Percentiles rank a stretch among this genome's conserved stretches.
phyloP scores from a whole-genome alignment of 139 green algal genomes.

The Zygnema circumcarinatum region DNA sequence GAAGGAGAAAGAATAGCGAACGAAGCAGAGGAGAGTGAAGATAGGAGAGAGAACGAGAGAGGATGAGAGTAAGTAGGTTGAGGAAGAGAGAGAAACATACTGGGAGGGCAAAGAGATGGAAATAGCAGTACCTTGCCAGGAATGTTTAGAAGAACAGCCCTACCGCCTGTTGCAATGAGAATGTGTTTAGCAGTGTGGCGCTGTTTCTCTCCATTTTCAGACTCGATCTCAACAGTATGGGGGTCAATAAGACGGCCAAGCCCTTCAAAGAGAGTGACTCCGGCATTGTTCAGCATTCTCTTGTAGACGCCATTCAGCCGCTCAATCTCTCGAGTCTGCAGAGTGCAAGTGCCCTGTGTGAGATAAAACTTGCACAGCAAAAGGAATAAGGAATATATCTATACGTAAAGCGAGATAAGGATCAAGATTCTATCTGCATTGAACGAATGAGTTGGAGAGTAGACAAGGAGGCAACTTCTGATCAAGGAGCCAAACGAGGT shows the following conservation, averaged over 20 bases:
- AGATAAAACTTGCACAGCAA: too few species aligned
- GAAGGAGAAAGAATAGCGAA: too few species aligned
- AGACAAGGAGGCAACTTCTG: too few species aligned
- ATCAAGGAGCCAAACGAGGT: too few species aligned
- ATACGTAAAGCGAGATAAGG: too few species aligned
- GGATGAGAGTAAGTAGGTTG: neutral
- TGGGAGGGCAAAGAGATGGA: neutral
- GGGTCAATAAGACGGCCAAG: slow-evolving; percentile 77
- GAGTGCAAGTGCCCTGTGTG: neutral
- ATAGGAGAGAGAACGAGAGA: neutral
- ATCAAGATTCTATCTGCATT: too few species aligned
- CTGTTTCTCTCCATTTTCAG: slow-evolving; percentile 11
- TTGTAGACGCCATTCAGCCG: slow-evolving; percentile 92
- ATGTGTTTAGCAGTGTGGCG: slow-evolving; percentile 81
- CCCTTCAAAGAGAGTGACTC: slow-evolving; percentile 83
- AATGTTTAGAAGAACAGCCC: slow-evolving; percentile 74
- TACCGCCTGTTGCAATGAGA: slow-evolving; percentile 88
- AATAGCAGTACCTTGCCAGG: slow-evolving; percentile 68
- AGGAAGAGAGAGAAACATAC: neutral
- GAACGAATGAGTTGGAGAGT: too few species aligned
- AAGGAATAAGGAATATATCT: too few species aligned
- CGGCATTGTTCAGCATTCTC: slow-evolving; percentile 80
- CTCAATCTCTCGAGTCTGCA: slow-evolving; percentile 76
- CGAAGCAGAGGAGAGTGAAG: too few species aligned
- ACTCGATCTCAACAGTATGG: slow-evolving; percentile 83